Evolutionary conservation across 768 basidiomycete genomes (phyloP).

Genomic region (Rhizopogon vulgaris): DNA sequence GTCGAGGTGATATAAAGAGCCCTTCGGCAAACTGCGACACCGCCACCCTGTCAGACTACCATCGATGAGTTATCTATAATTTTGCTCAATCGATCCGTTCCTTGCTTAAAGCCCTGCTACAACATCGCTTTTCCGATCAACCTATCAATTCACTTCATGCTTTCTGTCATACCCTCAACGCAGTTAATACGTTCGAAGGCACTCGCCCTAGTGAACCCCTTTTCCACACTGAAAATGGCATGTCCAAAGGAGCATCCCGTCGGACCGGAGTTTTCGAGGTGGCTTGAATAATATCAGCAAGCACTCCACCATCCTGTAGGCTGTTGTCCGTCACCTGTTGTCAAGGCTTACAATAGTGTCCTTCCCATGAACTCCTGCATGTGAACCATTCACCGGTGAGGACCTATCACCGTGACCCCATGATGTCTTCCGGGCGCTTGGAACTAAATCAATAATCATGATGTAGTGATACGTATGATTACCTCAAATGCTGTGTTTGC

Average conservation of each 20-base stretch:
- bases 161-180: no score
- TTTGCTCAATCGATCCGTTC: neutral
- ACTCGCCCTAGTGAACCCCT: neutral
- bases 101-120: neutral
- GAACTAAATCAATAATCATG: no score
- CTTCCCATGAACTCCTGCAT: conserved; percentile 6
- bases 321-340: conserved; percentile 11
- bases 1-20: conserved; percentile 2
- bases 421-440: no score
- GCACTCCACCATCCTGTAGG: neutral
- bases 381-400: neutral
- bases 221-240: conserved; percentile 4
- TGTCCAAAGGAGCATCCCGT: conserved; percentile 10
- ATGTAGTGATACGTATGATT: no score
- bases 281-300: conserved; percentile 4
- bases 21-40: conserved; percentile 10
- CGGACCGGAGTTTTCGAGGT: conserved; percentile 7
- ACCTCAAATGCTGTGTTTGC: no score
- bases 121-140: no score
- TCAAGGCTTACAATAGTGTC: conserved; percentile 11
- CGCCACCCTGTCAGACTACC: conserved; percentile 4
- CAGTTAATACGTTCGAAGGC: neutral
- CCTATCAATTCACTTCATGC: neutral
- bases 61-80: neutral
- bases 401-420: no score